Base-by-base conservation (phyloP, 805 yeast genomes). In the Nakazawaea anatomiae region DNA sequence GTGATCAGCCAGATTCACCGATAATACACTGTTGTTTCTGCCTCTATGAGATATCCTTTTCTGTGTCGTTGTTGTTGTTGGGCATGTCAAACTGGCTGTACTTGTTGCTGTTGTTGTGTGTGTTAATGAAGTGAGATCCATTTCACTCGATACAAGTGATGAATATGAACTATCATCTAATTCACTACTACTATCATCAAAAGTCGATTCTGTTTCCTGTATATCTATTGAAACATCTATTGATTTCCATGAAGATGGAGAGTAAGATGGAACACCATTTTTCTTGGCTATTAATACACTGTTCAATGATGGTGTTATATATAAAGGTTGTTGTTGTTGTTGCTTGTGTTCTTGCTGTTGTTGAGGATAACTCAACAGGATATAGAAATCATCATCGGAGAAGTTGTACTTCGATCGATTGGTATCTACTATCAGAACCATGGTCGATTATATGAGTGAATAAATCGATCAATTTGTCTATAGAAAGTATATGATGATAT, bases 211-310 rank as follows among this genome's bases (percentile, higher is more conserved):
- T 9, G 8, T 32, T 32, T 32, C 35, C 8, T 32, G 11, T 32
- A 11, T 32, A 32, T 32, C 11, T 18, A 18, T 18, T 18, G 25
- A 18, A 11, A 32, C 35, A 32, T 32, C 35, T 32, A 32, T 18
- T 3, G 3, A 32, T 32, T 32, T 32, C 35, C 35, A 32, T 2
- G 35, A 32, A 9, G 35, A 32, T 9, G 11, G 35, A 32, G 25
- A 18, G 25, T 18, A 35, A 4, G 14, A 18, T 36, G 28, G 5
- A 11, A 50, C 6, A 12, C 53, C 50, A 11, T 31, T 46, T 42
- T 39, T 53, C 32, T 53, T 53, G 8, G 55, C 52, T 30, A 34
- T 43, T 32, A 53, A 10, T 12, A 53, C 41, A 27, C 52, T 47
- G 10, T 38, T 35, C 29, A 53, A 42, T 5, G 54, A 50, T 29